Base-by-base conservation (phyloP, 2,329 filamentous ascomycete genomes). In the Alternaria gansuensis region DNA sequence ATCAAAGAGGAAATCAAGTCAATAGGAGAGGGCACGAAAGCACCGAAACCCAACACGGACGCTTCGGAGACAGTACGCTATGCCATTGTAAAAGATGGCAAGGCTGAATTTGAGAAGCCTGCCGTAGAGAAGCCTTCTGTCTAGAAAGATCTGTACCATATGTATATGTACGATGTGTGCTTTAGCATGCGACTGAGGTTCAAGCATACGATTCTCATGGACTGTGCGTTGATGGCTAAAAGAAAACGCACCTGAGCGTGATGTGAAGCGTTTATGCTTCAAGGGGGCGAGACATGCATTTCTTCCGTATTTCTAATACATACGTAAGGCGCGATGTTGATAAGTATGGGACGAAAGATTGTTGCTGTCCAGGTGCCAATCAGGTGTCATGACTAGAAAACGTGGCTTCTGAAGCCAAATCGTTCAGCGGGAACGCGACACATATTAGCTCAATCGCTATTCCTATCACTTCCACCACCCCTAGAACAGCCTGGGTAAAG, bases 1-100 rank as follows among this genome's bases (percentile, higher is more conserved):
- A 77, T 77, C 57, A 67, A 69, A 26, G 69, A 74, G n/a, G 74
- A 77, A 43, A 73, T 77, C 60, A 75, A 73, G 58, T 69, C 74
- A 13, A 73, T 77, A 39, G 67, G 46, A 34, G 55, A 62, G 17
- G 67, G 66, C 10, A 62, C 65, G 7, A 63, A 48, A 31, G 57
- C 67, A 34, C 66, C 67, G 3, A 62, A 66, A 64, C 55, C 34
- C 57, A 55, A 55, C 59, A 55, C 63, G 24, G 40, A 68, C 37
- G 39, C 62, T 11, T 65, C 59, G 21, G 67, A 62, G 1, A 63
- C 65, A 5, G 50, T 75, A 3, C 60, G 62, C 21, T 70, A 73
- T 57, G 69, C 71, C 13, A 72, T 69, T 4, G 54, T 75, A 4
- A 67, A 64, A 33, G 63, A 67, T 24, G 72, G 72, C 28, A 74